Evolutionary conservation across 1,284 basidiomycete species (phyloP), one percentile per base, ranked within the genome.

Genomic region (Schizophyllum commune): DNA sequence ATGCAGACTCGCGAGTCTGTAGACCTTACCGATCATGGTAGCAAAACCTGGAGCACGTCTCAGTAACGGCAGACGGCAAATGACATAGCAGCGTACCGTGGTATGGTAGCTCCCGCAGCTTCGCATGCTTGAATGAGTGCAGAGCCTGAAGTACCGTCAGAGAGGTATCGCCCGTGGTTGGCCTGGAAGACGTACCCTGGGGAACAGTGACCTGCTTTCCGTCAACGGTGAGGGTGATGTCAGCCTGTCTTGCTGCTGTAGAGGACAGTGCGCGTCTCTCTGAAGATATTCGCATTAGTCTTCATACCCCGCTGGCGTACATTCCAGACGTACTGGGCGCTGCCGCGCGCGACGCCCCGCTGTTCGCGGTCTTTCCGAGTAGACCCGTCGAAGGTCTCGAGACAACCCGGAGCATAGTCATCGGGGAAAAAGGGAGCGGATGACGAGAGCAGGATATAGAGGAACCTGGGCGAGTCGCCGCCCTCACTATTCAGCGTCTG

Each of bases 91-190:
- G 73, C 80, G 63, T 67, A 90, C 88, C 89, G 79, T 61, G 91
- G 91, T 74, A 93, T 85, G 60, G 83, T 78, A 52, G 89, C 81
- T 57, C 91, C 91, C 60, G 91, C 91, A 63, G 89, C 90, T 72
- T 93, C 91, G 75, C 96, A 98, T 61, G 96, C 96, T 78, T 98
- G 96, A 73, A 98, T 98, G 68, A 99, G 82, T 22, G 96, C 93
- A 66, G 92, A 90, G 58, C 94, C 93, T 92, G 64, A 39, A 56
- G 62, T n/a, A n/a, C n/a, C n/a, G n/a, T n/a, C n/a, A n/a, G n/a
- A n/a, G n/a, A n/a, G n/a, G n/a, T n/a, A n/a, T n/a, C n/a, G 57
- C 20, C 39, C 56, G 33, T 59, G 62, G 52, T 51, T 3, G 9
- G 56, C 58, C 5, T 5, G 56, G 62, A 60, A 68, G 74, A 70